Evolutionary conservation across 1,139 yeast genomes (phyloP).

Genomic region (Pichia sp.): DNA sequence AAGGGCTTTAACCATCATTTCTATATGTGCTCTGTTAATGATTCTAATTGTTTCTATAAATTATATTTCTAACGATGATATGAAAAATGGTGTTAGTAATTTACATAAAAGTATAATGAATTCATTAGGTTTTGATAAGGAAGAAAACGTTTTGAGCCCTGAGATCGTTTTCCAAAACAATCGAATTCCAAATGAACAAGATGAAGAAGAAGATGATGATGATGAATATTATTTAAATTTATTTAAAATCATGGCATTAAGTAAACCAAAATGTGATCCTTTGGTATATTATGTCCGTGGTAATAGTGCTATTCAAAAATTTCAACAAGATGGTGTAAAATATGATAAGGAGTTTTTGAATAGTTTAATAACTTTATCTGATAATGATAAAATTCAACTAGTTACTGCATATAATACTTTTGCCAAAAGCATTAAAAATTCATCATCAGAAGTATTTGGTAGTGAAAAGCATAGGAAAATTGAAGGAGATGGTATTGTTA

Average conservation of each 20-base stretch:
- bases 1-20: too few relatives aligned
- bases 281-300: constrained; percentile 25
- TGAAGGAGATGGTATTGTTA: constrained; percentile 50
- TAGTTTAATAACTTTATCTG: constrained; percentile 25
- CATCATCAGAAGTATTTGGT: constrained; percentile 21
- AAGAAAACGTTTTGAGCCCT: too few relatives aligned
- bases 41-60: too few relatives aligned
- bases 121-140: too few relatives aligned
- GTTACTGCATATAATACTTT: constrained; percentile 24
- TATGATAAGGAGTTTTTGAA: constrained; percentile 28
- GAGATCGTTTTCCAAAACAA: too few relatives aligned
- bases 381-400: constrained; percentile 21
- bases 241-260: constrained; percentile 22
- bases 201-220: too few relatives aligned
- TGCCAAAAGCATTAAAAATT: constrained; percentile 13
- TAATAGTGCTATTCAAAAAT: constrained; percentile 29
- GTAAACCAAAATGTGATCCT: constrained; percentile 26
- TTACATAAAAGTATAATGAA: too few relatives aligned
- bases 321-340: constrained; percentile 30
- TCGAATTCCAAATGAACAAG: too few relatives aligned
- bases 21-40: too few relatives aligned
- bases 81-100: too few relatives aligned
- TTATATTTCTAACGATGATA: too few relatives aligned
- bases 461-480: constrained; percentile 10
- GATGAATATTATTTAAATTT: constrained; percentile 14